Percentiles rank a stretch among this genome's conserved stretches.
These are phyloP conservation scores for Dillenia suffruticosa DNA, from an alignment of 164 flowering plant species.

Conservation along the genomic window DNA sequence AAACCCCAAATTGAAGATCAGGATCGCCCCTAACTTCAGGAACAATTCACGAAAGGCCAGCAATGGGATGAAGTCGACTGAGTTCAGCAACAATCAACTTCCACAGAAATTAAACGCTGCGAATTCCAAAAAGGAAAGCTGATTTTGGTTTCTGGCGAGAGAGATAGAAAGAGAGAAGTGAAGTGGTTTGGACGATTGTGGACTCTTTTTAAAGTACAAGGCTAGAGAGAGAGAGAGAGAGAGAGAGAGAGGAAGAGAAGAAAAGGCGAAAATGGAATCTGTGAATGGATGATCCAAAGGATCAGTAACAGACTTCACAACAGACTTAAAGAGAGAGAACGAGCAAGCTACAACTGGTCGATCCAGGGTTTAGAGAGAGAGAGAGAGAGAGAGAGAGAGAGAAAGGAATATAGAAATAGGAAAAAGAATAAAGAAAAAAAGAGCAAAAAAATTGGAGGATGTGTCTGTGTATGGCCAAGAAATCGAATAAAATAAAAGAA, in stretches of 20 bases:
- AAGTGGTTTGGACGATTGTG: slow-evolving; percentile 13
- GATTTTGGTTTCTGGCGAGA: too few species aligned
- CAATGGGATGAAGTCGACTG: too few species aligned
- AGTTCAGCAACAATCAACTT: too few species aligned
- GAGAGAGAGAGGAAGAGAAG: slow-evolving; percentile 7
- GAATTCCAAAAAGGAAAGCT: too few species aligned
- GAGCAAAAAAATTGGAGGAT: too few species aligned
- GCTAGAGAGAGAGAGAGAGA: slow-evolving; percentile 11
- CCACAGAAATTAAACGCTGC: too few species aligned
- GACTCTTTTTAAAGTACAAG: slow-evolving; percentile 11
- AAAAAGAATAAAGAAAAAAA: neutral
- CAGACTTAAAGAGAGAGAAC: slow-evolving; percentile 10
- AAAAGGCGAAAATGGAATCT: slow-evolving; percentile 11
- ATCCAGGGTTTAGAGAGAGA: slow-evolving; percentile 6
- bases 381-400: neutral
- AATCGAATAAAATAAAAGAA: neutral
- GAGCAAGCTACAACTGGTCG: slow-evolving; percentile 10
- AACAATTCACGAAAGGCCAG: slow-evolving; percentile 3
- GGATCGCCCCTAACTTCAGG: slow-evolving; percentile 6
- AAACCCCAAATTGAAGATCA: slow-evolving; percentile 11
- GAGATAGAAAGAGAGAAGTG: slow-evolving; percentile 9
- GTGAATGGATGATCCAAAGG: slow-evolving; percentile 22
- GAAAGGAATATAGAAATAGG: neutral
- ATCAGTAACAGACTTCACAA: slow-evolving; percentile 21
- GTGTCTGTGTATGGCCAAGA: neutral